Conservation (phyloP, 2,329 filamentous ascomycete genomes). For the Dothideomycetes sp. region DNA sequence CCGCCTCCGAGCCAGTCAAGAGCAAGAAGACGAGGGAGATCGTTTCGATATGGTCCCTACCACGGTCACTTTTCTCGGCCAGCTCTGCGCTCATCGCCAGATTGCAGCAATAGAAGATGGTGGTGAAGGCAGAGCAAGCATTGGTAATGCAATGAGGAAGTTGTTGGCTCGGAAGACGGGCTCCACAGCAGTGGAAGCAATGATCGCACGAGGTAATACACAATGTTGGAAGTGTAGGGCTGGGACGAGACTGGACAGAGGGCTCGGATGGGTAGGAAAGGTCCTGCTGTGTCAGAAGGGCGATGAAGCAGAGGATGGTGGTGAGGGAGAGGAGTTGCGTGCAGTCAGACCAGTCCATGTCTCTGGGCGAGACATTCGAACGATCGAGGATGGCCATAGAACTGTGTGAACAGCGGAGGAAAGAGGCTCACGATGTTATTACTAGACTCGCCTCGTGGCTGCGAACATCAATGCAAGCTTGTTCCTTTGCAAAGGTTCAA, state of each 20-base stretch:
- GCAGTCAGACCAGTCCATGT: no score
- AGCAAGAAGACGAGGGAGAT: neutral
- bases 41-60: neutral
- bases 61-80: neutral
- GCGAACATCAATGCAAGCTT: no score
- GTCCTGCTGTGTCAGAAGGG: neutral
- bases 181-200: neutral
- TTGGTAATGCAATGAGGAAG: neutral
- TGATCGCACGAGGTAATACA: neutral
- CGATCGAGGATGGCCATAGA: no score
- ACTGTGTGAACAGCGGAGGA: no score
- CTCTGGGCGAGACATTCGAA: no score
- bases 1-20: no score
- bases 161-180: no score
- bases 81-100: neutral
- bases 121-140: neutral
- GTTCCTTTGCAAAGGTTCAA: no score
- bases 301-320: neutral
- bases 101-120: neutral
- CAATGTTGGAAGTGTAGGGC: constrained; percentile 1
- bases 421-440: no score
- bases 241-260: neutral
- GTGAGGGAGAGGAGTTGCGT: neutral
- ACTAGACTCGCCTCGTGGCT: no score
- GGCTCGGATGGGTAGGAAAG: neutral